Percentiles rank a stretch among this genome's conserved stretches.
phyloP scores from a whole-genome alignment of 164 flowering plant genomes.

The Amborella trichopoda region DNA sequence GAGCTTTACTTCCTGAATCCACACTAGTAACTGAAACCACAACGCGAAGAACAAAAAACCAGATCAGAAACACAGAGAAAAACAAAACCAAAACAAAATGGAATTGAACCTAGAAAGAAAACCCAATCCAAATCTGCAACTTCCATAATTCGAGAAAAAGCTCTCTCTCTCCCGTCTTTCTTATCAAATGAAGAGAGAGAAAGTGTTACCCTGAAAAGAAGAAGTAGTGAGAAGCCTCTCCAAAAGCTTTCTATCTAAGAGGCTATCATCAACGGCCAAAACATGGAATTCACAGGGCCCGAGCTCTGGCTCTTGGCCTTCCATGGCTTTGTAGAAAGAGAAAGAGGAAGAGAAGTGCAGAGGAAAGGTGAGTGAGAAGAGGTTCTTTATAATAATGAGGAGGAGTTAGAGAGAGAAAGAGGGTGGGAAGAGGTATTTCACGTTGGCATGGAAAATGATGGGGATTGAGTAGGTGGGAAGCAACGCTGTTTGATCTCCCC shows the following conservation, averaged over 20 bases:
- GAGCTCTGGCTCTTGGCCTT: no score
- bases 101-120: no score
- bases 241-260: slow-evolving; percentile 26
- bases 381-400: no score
- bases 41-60: no score
- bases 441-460: neutral
- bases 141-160: neutral
- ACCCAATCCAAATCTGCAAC: no score
- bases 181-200: neutral
- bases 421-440: no score
- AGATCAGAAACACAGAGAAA: no score
- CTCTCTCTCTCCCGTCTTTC: slow-evolving; percentile 1
- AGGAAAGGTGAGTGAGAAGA: no score
- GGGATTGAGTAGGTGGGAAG: slow-evolving; percentile 3
- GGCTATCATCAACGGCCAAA: slow-evolving; percentile 35
- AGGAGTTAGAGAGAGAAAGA: no score
- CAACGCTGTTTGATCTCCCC: slow-evolving; percentile 2
- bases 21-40: slow-evolving; percentile 27
- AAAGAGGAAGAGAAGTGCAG: no score
- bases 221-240: slow-evolving; percentile 36
- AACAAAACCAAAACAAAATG: neutral
- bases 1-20: slow-evolving; percentile 34
- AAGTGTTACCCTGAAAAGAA: slow-evolving; percentile 27
- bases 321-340: no score
- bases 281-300: no score